A percentile compares a stretch with the other conserved stretches of the same genome.
phyloP scores from a whole-genome alignment of 352 stramenopile species.

The Phytopythium kandeliae region DNA sequence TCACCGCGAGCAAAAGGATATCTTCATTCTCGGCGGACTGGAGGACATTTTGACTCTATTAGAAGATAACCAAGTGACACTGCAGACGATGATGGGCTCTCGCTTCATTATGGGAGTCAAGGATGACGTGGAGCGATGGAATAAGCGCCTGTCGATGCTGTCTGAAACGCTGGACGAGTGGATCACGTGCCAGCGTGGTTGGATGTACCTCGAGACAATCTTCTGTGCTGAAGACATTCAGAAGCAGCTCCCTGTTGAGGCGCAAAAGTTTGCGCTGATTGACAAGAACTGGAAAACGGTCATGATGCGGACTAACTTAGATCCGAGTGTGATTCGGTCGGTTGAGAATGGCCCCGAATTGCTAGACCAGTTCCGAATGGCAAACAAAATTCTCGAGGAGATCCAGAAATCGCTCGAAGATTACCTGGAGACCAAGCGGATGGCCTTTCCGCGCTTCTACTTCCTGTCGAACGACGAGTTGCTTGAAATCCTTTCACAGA shows the following conservation, averaged over 20 bases:
- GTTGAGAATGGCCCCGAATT: slow-evolving; percentile 70
- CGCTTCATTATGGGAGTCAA: slow-evolving; percentile 90
- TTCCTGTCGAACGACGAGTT: slow-evolving; percentile 92
- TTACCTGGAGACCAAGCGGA: slow-evolving; percentile 90
- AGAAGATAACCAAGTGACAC: slow-evolving; percentile 89
- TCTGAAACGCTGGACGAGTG: slow-evolving; percentile 83
- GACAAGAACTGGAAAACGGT: slow-evolving; percentile 85
- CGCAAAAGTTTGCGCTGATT: slow-evolving; percentile 80
- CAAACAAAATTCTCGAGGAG: slow-evolving; percentile 84
- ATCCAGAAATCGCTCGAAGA: slow-evolving; percentile 91
- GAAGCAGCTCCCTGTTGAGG: slow-evolving; percentile 81
- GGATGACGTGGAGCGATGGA: slow-evolving; percentile 88
- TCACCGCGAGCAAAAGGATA: slow-evolving; percentile 80
- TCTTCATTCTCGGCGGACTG: slow-evolving; percentile 89
- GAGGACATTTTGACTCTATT: slow-evolving; percentile 88
- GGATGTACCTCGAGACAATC: slow-evolving; percentile 90
- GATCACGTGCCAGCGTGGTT: slow-evolving; percentile 79
- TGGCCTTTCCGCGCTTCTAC: slow-evolving; percentile 90
- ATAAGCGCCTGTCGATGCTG: slow-evolving; percentile 81
- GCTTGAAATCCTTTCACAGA: slow-evolving; percentile 89
- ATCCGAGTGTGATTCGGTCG: slow-evolving; percentile 72
- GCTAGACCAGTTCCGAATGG: slow-evolving; percentile 79
- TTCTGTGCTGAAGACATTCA: slow-evolving; percentile 88
- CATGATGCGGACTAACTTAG: slow-evolving; percentile 73
- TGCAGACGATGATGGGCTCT: slow-evolving; percentile 92